Conservation (phyloP, 805 yeast species). For the Candida railenensis region DNA sequence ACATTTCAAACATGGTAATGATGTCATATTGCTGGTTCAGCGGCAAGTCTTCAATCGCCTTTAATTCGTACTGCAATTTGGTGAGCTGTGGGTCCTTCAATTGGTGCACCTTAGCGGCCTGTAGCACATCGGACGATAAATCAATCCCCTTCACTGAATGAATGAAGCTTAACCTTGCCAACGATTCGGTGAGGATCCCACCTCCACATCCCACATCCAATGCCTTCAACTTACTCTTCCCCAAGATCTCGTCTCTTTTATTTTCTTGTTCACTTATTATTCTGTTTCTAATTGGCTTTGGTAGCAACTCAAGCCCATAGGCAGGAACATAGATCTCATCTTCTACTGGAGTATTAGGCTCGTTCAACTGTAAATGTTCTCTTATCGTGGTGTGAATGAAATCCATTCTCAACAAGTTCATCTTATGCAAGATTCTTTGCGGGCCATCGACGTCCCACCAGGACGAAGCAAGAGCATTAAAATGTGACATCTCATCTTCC, state of each 20-base stretch:
- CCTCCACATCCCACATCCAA: slow-evolving; percentile 98
- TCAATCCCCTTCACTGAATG: slow-evolving; percentile 77
- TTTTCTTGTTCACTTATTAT: slow-evolving; percentile 52
- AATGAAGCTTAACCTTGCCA: slow-evolving; percentile 73
- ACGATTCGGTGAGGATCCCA: slow-evolving; percentile 85
- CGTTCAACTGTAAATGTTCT: slow-evolving; percentile 42
- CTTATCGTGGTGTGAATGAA: slow-evolving; percentile 68
- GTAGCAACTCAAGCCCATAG: slow-evolving; percentile 65
- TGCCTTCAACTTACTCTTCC: slow-evolving; percentile 44
- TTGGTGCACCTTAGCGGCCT: slow-evolving; percentile 74
- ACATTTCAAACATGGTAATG: slow-evolving; percentile 88
- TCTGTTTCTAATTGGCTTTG: slow-evolving; percentile 47
- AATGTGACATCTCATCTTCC: slow-evolving; percentile 72
- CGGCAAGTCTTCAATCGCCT: slow-evolving; percentile 60
- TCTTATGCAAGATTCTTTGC: slow-evolving; percentile 88
- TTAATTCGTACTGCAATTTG: slow-evolving; percentile 60
- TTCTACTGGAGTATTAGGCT: slow-evolving; percentile 20
- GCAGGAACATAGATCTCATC: slow-evolving; percentile 75
- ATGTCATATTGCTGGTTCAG: slow-evolving; percentile 58
- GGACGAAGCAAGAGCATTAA: slow-evolving; percentile 81
- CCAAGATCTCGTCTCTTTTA: slow-evolving; percentile 38
- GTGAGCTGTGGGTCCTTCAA: slow-evolving; percentile 53
- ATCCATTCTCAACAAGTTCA: slow-evolving; percentile 89
- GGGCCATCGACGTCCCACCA: slow-evolving; percentile 99
- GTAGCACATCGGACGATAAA: slow-evolving; percentile 76